Conservation (phyloP, 768 basidiomycete genomes). For the Saitozyma podzolica region DNA sequence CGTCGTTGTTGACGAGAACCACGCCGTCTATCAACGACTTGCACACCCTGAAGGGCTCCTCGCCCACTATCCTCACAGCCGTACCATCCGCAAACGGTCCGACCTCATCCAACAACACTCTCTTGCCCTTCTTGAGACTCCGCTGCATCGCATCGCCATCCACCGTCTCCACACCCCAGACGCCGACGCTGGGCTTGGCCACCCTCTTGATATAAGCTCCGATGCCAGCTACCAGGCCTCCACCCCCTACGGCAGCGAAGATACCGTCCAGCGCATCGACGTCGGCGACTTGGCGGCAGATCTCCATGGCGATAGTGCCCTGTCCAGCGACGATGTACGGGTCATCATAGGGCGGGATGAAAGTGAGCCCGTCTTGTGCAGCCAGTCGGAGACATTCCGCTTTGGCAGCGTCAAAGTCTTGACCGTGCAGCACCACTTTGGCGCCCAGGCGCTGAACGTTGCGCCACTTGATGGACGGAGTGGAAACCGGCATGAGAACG, state of each 20-base stretch:
- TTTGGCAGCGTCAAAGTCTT: slow-evolving; percentile 95
- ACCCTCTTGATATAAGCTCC: slow-evolving; percentile 89
- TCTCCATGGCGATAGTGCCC: slow-evolving; percentile 91
- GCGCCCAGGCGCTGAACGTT: slow-evolving; percentile 94
- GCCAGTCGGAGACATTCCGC: slow-evolving; percentile 87
- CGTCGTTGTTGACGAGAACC: slow-evolving; percentile 86
- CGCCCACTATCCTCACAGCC: slow-evolving; percentile 91
- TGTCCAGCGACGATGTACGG: slow-evolving; percentile 96
- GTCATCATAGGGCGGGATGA: slow-evolving; percentile 97
- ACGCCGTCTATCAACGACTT: slow-evolving; percentile 77
- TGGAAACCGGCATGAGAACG: slow-evolving; percentile 97
- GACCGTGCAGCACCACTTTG: slow-evolving; percentile 87
- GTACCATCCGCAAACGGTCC: slow-evolving; percentile 98
- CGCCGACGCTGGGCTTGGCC: slow-evolving; percentile 74
- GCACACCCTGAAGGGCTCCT: slow-evolving; percentile 92
- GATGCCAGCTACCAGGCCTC: slow-evolving; percentile 88
- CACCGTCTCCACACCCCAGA: slow-evolving; percentile 88
- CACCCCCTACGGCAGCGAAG: slow-evolving; percentile 90
- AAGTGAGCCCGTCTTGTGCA: slow-evolving; percentile 69
- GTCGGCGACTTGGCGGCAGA: slow-evolving; percentile 81
- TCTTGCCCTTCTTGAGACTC: slow-evolving; percentile 76
- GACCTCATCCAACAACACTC: slow-evolving; percentile 81
- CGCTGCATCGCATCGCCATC: slow-evolving; percentile 92
- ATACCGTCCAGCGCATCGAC: slow-evolving; percentile 73
- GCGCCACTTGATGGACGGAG: slow-evolving; percentile 91